phyloP scores from a whole-genome alignment of 768 basidiomycete genomes.

The Pleurotus tuoliensis region DNA sequence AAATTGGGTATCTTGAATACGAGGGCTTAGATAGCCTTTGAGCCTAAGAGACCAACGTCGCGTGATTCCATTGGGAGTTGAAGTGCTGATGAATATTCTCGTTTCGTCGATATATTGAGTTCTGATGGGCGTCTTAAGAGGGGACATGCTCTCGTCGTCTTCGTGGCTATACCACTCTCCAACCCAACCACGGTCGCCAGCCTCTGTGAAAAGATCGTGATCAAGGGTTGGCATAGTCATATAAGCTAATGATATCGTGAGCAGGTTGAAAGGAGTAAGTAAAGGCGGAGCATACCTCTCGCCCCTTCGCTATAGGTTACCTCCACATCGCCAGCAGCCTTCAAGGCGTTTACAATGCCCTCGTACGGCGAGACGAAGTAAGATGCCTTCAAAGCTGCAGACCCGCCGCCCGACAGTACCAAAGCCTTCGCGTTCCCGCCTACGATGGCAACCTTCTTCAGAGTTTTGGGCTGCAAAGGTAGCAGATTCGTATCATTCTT shows the following conservation, averaged over 20 bases:
- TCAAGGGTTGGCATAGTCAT: constrained; percentile 67
- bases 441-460: constrained; percentile 73
- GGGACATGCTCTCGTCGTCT: constrained; percentile 50
- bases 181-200: constrained; percentile 65
- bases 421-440: constrained; percentile 67
- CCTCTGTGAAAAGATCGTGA: constrained; percentile 54
- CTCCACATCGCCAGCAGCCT: constrained; percentile 40
- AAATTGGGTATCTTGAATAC: constrained; percentile 51
- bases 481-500: constrained; percentile 60
- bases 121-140: constrained; percentile 38
- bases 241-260: constrained; percentile 39
- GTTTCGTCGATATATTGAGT: constrained; percentile 56
- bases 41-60: constrained; percentile 18
- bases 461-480: constrained; percentile 41
- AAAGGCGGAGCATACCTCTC: constrained; percentile 37
- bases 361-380: constrained; percentile 78
- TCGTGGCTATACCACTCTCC: constrained; percentile 59
- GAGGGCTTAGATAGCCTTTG: constrained; percentile 33
- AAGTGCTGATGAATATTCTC: constrained; percentile 56
- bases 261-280: background rate
- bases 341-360: constrained; percentile 62
- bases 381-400: constrained; percentile 66
- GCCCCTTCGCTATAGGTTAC: constrained; percentile 69
- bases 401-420: constrained; percentile 67
- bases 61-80: constrained; percentile 54